Evolutionary conservation across 108 stramenopile genomes (phyloP).

Genomic region (Fistulifera pelliculosa): DNA sequence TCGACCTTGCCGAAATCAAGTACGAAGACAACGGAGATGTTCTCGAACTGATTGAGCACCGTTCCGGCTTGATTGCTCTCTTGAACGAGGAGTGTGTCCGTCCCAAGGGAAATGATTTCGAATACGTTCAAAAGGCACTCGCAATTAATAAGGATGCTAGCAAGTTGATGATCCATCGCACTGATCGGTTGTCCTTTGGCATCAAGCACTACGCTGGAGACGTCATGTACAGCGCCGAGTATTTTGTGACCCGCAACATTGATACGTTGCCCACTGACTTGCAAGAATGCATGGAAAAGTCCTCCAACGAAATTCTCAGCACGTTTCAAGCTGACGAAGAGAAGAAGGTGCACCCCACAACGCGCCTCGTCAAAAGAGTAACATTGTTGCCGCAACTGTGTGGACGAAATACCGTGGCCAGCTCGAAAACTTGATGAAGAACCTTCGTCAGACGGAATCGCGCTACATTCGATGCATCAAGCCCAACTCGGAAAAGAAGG

Average conservation of each 20-base stretch:
- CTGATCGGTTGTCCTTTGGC: conserved; percentile 52
- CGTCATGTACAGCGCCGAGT: conserved; percentile 68
- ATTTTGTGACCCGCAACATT: conserved; percentile 74
- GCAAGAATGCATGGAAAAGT: conserved; percentile 33
- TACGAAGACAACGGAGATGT: conserved; percentile 87
- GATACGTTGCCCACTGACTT: conserved; percentile 72
- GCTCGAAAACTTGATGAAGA: conserved; percentile 50
- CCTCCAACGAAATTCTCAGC: conserved; percentile 45
- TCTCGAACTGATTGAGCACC: conserved; percentile 85
- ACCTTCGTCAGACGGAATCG: conserved; percentile 57
- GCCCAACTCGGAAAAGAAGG: conserved; percentile 63
- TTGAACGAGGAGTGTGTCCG: conserved; percentile 93
- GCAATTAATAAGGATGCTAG: not conserved
- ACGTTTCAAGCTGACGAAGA: conserved; percentile 26
- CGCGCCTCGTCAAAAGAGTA: not conserved
- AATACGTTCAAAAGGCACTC: conserved; percentile 18
- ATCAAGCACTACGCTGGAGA: conserved; percentile 81
- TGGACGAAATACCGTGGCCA: conserved; percentile 60
- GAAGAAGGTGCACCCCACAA: too few relatives aligned
- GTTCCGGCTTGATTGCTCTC: conserved; percentile 71
- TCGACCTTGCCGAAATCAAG: conserved; percentile 75
- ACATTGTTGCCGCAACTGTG: conserved; percentile 19
- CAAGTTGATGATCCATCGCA: conserved; percentile 26
- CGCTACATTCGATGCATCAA: conserved; percentile 90
- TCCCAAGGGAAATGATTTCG: conserved; percentile 72